Conservation (phyloP, 2,329 filamentous ascomycete species). For the Epicoccum nigrum region DNA sequence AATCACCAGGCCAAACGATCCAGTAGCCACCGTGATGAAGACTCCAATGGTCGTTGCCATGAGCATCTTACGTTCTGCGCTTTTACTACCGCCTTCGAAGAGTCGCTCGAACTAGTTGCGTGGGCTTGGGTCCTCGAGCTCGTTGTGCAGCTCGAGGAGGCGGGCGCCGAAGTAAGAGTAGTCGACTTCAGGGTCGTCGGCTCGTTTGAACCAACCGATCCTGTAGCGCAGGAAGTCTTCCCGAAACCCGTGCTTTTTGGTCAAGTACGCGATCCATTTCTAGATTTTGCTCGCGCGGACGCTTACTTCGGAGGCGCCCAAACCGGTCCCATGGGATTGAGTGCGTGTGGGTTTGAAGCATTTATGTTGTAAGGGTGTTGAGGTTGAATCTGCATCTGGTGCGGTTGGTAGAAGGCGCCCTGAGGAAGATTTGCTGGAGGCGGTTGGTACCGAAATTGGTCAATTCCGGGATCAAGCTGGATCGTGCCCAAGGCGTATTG, state of each 20-base stretch:
- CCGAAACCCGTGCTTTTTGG: neutral
- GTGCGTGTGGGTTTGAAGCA: no score
- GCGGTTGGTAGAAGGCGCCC: no score
- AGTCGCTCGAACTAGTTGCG: slow-evolving; percentile 28
- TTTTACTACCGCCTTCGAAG: slow-evolving; percentile 21
- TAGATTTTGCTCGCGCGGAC: no score
- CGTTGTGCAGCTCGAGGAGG: slow-evolving; percentile 30
- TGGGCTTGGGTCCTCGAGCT: slow-evolving; percentile 31
- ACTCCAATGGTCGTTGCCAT: slow-evolving; percentile 42
- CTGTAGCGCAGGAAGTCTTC: slow-evolving; percentile 1
- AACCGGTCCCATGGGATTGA: no score
- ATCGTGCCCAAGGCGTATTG: no score
- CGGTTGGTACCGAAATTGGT: no score
- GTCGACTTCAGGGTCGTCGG: slow-evolving; percentile 23
- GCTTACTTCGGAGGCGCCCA: no score
- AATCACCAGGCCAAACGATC: slow-evolving; percentile 31
- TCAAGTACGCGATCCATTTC: no score
- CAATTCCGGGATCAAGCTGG: no score
- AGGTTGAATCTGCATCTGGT: no score
- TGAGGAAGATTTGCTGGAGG: no score
- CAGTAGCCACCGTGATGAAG: slow-evolving; percentile 36
- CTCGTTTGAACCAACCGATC: slow-evolving; percentile 8
- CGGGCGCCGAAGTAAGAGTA: slow-evolving; percentile 37
- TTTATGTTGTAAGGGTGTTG: no score
- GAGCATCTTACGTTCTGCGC: slow-evolving; percentile 37